Evolutionary conservation across 805 yeast genomes (phyloP), one percentile per base, ranked within the genome.

Genomic region (Yamadazyma akitaensis): DNA sequence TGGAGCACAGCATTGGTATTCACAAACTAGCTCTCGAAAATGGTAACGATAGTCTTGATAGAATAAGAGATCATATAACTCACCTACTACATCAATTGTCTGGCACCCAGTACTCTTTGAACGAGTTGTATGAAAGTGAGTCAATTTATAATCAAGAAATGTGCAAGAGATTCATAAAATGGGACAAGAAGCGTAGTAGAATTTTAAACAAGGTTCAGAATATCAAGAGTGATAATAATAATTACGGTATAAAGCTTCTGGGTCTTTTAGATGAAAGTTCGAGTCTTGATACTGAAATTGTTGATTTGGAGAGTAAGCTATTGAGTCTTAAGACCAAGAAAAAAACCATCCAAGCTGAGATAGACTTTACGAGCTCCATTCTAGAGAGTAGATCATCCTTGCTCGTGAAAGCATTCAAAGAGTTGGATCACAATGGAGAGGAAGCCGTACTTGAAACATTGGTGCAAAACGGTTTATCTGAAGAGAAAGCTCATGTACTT

Each of bases 341-440:
- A 42, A 51, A 47, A 10, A 48, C 67, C 3, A 43, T 79, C 0
- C 53, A 56, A 9, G 43, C 52, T 9, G 82, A 78, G 53, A 60
- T 78, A 25, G 61, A 65, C 21, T 70, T 68, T 16, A 69, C 82
- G 0, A 71, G 75, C 52, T 77, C 82, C 2, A 68, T 79, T 2
- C 51, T 79, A 21, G 83, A 79, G 46, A 73, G 78, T 47, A 70
- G 65, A 50, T 57, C 79, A 0, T 72, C 78, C 11, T 67, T 67
- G 36, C 75, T 72, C 48, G 70, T 70, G 13, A 73, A 73, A 32
- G 55, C 68, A 24, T 70, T 76, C 40, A 62, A 62, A 24, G 61
- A 60, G 4, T 57, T 75, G 21, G 80, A 76, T 40, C 46, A 34
- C 2, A 52, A 58, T n/a, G 81, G 78, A 14, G 58, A 51, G 39